Evolutionary conservation across 495 filamentous ascomycete species (phyloP), one percentile per base, ranked within the genome.

Genomic region (Letharia columbiana): DNA sequence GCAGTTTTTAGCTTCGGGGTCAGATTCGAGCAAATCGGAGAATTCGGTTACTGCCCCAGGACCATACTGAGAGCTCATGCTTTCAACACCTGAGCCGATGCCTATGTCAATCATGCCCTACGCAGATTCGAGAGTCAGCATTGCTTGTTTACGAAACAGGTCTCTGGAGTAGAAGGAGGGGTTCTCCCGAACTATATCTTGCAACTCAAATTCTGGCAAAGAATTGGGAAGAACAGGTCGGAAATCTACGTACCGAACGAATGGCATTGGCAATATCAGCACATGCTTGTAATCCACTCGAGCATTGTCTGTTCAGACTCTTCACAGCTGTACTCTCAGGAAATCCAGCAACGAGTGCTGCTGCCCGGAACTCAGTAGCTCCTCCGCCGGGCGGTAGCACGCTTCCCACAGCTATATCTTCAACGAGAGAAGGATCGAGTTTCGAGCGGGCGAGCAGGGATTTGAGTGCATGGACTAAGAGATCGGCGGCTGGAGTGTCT

Each of bases 61-160:
- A 31, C 87, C 89, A 67, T 65, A 70, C 73, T 98, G 90, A 64
- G 81, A 82, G 74, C 85, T 89, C 94, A 98, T 98, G 80, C 87
- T 91, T 86, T 98, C 94, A n/a, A 96, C 92, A 73, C 94, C 94
- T 7, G 92, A 91, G 64, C 92, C 94, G 70, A 98, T 87, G 69
- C 94, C 94, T 66, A 98, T 77, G 60, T 98, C 93, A 72, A 98
- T 98, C 91, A 96, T 95, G 61, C 91, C 28, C 50, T 54, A 52
- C n/a, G 23, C 8, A 52, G 2, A 33, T 54, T 54, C 4, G 4
- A 8, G 28, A 33, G 15, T 54, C 28, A 54, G 50, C 12, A 31
- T 54, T 7, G 10, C 50, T 54, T 15, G 47, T 23, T 15, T 54
- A 9, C 17, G 12, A 17, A 54, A 15, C 50, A 33, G 28, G 28